Conservation (phyloP, 2,329 filamentous ascomycete genomes). For the Aspergillus vadensis region DNA sequence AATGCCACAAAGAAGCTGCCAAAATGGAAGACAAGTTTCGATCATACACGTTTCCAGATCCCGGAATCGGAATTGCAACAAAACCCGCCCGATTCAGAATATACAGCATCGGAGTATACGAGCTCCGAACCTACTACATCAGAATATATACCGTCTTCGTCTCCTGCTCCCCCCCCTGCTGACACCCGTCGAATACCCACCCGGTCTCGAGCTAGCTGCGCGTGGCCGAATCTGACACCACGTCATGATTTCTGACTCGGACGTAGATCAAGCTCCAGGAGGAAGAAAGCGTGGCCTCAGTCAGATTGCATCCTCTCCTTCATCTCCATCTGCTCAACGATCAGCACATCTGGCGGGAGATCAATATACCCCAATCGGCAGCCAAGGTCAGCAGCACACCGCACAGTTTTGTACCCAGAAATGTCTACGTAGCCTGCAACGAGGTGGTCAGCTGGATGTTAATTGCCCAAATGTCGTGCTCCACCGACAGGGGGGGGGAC, state of each 20-base stretch:
- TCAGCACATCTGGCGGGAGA: slow-evolving; percentile 12
- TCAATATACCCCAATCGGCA: slow-evolving; percentile 11
- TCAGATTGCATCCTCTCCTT: slow-evolving; percentile 8
- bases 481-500: background rate
- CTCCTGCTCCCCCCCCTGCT: background rate
- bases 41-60: slow-evolving; percentile 21
- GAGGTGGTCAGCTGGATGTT: background rate
- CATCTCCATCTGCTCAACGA: background rate
- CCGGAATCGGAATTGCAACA: slow-evolving; percentile 17
- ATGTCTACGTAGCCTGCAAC: slow-evolving; percentile 24
- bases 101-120: slow-evolving; percentile 12
- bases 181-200: background rate
- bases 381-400: background rate
- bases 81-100: slow-evolving; percentile 11
- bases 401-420: slow-evolving; percentile 3
- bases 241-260: background rate
- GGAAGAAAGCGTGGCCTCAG: slow-evolving; percentile 11
- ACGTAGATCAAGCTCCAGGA: background rate
- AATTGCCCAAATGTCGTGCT: background rate
- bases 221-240: background rate
- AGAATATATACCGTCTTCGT: slow-evolving; percentile 5
- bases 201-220: background rate
- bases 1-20: slow-evolving; percentile 19
- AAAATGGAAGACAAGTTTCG: slow-evolving; percentile 22
- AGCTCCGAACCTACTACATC: slow-evolving; percentile 11